Conservation (phyloP, 768 basidiomycete species). For the Cyclocybe aegerita region DNA sequence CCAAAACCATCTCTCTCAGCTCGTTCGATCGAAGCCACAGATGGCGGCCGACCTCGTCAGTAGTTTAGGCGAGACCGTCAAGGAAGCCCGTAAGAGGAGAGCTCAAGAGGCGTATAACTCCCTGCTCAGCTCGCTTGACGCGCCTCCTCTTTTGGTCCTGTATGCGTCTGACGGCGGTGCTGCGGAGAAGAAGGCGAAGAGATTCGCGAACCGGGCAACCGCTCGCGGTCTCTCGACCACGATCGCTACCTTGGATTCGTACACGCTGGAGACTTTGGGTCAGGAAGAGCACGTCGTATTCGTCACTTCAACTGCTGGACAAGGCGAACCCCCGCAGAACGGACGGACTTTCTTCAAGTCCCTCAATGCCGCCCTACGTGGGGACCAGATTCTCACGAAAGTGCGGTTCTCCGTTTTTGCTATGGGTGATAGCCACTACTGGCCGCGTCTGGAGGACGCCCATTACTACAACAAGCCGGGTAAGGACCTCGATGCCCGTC, state of each 20-base stretch:
- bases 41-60: slow-evolving; percentile 81
- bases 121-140: slow-evolving; percentile 80
- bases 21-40: slow-evolving; percentile 77
- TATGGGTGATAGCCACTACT: slow-evolving; percentile 98
- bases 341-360: slow-evolving; percentile 88
- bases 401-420: slow-evolving; percentile 85
- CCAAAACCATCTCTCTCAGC: slow-evolving; percentile 95
- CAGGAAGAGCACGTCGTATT: slow-evolving; percentile 80
- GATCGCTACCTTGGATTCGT: slow-evolving; percentile 77
- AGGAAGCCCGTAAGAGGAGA: slow-evolving; percentile 77
- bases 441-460: slow-evolving; percentile 96
- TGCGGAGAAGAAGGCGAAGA: slow-evolving; percentile 96
- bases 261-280: slow-evolving; percentile 70
- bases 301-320: slow-evolving; percentile 91
- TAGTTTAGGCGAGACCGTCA: slow-evolving; percentile 80
- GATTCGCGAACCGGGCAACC: slow-evolving; percentile 79
- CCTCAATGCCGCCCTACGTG: slow-evolving; percentile 63
- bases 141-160: slow-evolving; percentile 85
- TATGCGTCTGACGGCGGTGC: slow-evolving; percentile 94
- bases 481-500: slow-evolving; percentile 82
- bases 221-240: slow-evolving; percentile 79
- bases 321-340: slow-evolving; percentile 98
- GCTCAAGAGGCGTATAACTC: slow-evolving; percentile 85
- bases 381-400: slow-evolving; percentile 58
- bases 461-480: slow-evolving; percentile 97